phyloP scores from a whole-genome alignment of 177 flowering plant species.

The Vitis hybrid region DNA sequence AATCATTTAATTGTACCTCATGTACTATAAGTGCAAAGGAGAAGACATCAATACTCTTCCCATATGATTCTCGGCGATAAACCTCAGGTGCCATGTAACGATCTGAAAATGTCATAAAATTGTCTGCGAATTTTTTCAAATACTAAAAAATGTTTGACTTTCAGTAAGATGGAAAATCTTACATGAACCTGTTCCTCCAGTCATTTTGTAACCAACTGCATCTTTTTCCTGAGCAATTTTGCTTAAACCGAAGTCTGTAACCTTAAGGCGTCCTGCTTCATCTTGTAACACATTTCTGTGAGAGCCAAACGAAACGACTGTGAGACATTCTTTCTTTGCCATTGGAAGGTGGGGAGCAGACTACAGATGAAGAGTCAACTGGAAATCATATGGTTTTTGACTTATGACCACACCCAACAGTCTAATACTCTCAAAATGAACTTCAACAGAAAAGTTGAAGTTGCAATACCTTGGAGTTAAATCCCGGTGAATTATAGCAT shows the following conservation, averaged over 20 bases:
- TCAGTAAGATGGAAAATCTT: constrained; percentile 14
- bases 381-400: background rate
- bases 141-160: background rate
- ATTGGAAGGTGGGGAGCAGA: background rate
- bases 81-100: constrained; percentile 79
- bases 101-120: constrained; percentile 30
- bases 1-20: constrained; percentile 36
- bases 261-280: constrained; percentile 56
- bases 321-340: background rate
- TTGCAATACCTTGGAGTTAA: constrained; percentile 53
- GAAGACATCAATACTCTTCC: constrained; percentile 67
- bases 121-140: background rate
- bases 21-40: constrained; percentile 64
- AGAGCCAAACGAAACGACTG: background rate
- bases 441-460: background rate
- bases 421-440: background rate
- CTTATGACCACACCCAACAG: background rate
- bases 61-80: constrained; percentile 64
- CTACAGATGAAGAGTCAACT: background rate
- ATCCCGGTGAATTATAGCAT: constrained; percentile 62
- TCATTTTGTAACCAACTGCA: constrained; percentile 58
- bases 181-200: constrained; percentile 74
- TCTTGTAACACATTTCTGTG: constrained; percentile 58
- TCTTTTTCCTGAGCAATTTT: constrained; percentile 55
- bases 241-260: constrained; percentile 66